A percentile compares a stretch with the other conserved stretches of the same genome.
These are phyloP conservation scores for Saitozyma podzolica DNA, from an alignment of 768 basidiomycete species.

Conservation along the genomic window DNA sequence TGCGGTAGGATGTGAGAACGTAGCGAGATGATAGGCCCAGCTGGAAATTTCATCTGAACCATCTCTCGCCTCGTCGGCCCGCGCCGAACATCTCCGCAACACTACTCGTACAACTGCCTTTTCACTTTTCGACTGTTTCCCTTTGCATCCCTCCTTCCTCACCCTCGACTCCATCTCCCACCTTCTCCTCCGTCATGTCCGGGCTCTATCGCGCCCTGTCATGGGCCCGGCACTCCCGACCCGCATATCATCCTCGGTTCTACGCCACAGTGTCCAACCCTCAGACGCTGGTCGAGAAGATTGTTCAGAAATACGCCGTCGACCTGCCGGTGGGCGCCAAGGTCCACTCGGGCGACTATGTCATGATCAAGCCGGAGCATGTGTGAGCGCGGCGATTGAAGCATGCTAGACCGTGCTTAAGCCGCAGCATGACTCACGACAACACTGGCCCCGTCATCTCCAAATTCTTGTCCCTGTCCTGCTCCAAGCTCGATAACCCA, in stretches of 20 bases:
- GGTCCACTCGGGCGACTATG: slow-evolving; percentile 95
- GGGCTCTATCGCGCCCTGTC: not conserved
- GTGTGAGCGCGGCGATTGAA: slow-evolving; percentile 57
- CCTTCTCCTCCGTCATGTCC: not conserved
- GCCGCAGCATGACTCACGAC: slow-evolving; percentile 60
- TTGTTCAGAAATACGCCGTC: slow-evolving; percentile 96
- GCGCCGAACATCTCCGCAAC: slow-evolving; percentile 2
- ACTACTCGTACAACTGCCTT: not conserved
- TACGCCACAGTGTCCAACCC: slow-evolving; percentile 44
- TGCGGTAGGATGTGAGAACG: too few relatives aligned
- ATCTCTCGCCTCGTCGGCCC: not conserved
- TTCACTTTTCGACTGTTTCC: not conserved
- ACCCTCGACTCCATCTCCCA: not conserved
- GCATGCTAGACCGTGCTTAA: not conserved
- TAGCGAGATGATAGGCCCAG: too few relatives aligned
- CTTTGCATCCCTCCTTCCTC: not conserved
- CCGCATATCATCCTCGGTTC: slow-evolving; percentile 4
- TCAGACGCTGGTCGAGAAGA: slow-evolving; percentile 94
- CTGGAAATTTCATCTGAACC: too few relatives aligned
- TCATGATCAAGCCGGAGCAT: slow-evolving; percentile 97
- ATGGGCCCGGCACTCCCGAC: not conserved
- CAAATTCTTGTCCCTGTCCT: slow-evolving; percentile 95
- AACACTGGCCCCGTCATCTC: slow-evolving; percentile 98
- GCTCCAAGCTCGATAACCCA: slow-evolving; percentile 75
- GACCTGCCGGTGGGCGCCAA: slow-evolving; percentile 73